Evolutionary conservation across 2,329 filamentous ascomycete species (phyloP).

Genomic region (Xylariaceae sp.): DNA sequence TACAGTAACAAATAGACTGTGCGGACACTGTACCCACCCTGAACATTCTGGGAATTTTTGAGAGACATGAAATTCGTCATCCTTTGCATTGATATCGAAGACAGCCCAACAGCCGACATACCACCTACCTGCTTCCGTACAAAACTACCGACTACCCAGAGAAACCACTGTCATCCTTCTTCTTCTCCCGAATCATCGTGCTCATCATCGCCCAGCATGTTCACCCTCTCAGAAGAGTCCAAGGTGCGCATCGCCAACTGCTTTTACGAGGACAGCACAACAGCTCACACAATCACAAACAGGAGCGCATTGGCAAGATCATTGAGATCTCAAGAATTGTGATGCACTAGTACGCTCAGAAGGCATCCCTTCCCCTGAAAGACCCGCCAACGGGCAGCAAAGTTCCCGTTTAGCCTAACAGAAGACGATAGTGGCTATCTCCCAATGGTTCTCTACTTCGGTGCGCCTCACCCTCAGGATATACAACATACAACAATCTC

Average conservation of each 20-base stretch:
- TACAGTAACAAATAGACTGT: not conserved
- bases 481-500: not conserved
- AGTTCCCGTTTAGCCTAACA: not conserved
- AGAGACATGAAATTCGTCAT: conserved; percentile 11
- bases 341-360: conserved; percentile 76
- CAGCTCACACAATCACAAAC: conserved; percentile 13
- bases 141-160: not conserved
- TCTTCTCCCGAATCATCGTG: not conserved
- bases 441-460: conserved; percentile 92
- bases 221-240: conserved; percentile 85
- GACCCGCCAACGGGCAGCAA: not conserved
- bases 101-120: not conserved
- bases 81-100: not conserved
- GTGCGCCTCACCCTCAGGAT: conserved; percentile 43
- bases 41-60: conserved; percentile 8
- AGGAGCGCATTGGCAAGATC: conserved; percentile 97
- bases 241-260: conserved; percentile 57
- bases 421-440: conserved; percentile 70
- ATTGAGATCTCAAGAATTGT: conserved; percentile 91
- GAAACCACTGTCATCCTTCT: not conserved
- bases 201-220: conserved; percentile 40
- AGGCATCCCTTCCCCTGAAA: not conserved
- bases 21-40: not conserved
- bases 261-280: conserved; percentile 7
- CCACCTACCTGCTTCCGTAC: not conserved